Evolutionary conservation across 306 rosid species (phyloP).

Genomic region (Quillaja saponaria): DNA sequence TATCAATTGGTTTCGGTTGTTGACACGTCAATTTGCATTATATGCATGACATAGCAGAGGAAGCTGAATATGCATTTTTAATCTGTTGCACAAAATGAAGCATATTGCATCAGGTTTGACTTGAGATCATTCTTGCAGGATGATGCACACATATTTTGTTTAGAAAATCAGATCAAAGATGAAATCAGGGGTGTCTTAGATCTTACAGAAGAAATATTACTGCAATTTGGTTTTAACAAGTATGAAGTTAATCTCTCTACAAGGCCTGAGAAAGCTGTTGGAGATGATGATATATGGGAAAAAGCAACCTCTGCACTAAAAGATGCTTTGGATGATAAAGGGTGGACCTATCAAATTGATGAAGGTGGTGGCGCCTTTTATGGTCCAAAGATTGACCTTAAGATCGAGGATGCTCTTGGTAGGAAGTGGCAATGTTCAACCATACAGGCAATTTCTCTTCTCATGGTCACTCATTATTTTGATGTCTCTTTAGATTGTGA

Average conservation of each 20-base stretch:
- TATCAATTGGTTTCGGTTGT: too few species aligned
- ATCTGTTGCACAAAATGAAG: conserved; percentile 10
- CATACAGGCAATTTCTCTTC: conserved; percentile 68
- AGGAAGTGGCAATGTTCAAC: conserved; percentile 99
- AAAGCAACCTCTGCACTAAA: conserved; percentile 83
- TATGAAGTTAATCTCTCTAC: conserved; percentile 95
- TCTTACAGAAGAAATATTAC: conserved; percentile 76
- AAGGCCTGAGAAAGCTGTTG: conserved; percentile 87
- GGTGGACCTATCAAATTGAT: conserved; percentile 87
- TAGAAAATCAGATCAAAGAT: conserved; percentile 87
- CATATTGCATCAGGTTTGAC: conserved; percentile 28
- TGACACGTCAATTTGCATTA: conserved; percentile 17
- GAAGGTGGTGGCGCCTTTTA: conserved; percentile 99
- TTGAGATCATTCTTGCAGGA: conserved; percentile 60
- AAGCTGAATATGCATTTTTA: conserved; percentile 18
- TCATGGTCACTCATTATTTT: conserved; percentile 3
- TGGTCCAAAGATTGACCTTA: conserved; percentile 97
- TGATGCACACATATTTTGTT: conserved; percentile 96
- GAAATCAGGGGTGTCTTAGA: conserved; percentile 95
- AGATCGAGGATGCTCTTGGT: conserved; percentile 99
- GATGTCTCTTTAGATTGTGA: not conserved
- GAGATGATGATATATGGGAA: conserved; percentile 84
- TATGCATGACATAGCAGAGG: conserved; percentile 1
- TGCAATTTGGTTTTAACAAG: conserved; percentile 86
- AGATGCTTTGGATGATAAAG: conserved; percentile 90